Percentiles rank a stretch among this genome's conserved stretches.
Evolutionary conservation across 768 basidiomycete genomes (phyloP).

Genomic region (Mycena metata): DNA sequence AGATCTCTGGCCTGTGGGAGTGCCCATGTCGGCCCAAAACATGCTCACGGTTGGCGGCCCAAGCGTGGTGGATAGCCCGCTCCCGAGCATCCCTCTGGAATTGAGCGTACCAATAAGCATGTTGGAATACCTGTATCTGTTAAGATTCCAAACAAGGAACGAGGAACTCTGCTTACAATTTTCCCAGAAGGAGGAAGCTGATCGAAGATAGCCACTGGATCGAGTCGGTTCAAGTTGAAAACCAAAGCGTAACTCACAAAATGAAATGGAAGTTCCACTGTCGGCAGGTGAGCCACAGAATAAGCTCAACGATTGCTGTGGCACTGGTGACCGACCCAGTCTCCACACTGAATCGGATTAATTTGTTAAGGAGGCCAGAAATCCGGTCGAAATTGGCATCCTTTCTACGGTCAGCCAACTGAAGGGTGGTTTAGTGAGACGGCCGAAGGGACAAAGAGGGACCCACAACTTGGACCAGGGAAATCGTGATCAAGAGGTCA

Average conservation of each 20-base stretch:
- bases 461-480: constrained; percentile 34
- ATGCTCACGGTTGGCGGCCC: too few relatives aligned
- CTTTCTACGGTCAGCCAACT: constrained; percentile 34
- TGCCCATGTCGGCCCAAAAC: too few relatives aligned
- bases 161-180: constrained; percentile 23
- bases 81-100: constrained; percentile 16
- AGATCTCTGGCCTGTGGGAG: too few relatives aligned
- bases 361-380: constrained; percentile 44
- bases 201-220: not conserved
- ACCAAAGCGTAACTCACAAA: constrained; percentile 17
- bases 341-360: constrained; percentile 34
- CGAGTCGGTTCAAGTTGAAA: not conserved
- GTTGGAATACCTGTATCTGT: constrained; percentile 27
- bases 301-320: constrained; percentile 21
- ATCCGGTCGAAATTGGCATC: constrained; percentile 7
- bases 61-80: not conserved
- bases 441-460: not conserved
- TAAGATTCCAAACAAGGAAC: not conserved
- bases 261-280: constrained; percentile 39
- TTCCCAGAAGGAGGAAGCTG: constrained; percentile 36
- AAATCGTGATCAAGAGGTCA: constrained; percentile 43
- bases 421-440: not conserved
- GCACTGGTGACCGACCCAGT: constrained; percentile 32
- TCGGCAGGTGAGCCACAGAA: constrained; percentile 24
- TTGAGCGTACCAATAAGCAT: constrained; percentile 32